Evolutionary conservation across 148 eudicot species (phyloP).

Genomic region (Drosera capensis): DNA sequence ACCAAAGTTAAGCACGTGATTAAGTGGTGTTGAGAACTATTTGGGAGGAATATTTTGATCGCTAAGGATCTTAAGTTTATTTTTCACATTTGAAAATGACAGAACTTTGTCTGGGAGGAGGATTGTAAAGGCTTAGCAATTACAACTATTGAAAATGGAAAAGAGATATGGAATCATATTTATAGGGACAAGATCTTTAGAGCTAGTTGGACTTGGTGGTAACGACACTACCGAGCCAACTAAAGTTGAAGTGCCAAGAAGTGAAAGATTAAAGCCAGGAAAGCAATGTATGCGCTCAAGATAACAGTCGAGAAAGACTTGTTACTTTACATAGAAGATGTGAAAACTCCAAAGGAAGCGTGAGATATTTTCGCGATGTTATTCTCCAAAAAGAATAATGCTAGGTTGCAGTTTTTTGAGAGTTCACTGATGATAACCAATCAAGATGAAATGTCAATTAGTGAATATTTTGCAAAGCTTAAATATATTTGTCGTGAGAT

Average conservation of each 20-base stretch:
- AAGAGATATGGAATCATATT: background rate
- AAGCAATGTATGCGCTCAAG: background rate
- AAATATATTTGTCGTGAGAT: background rate
- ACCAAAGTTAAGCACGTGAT: too few species aligned
- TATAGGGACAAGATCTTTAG: background rate
- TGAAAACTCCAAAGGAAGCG: slow-evolving; percentile 5
- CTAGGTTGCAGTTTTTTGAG: background rate
- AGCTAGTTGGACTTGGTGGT: background rate
- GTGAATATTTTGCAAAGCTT: too few species aligned
- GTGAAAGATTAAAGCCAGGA: slow-evolving; percentile 4
- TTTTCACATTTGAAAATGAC: too few species aligned
- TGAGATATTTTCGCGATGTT: background rate
- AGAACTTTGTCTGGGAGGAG: too few species aligned
- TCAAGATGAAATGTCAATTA: background rate
- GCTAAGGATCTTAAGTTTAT: too few species aligned
- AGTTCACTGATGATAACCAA: background rate
- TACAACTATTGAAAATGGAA: background rate
- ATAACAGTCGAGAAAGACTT: background rate
- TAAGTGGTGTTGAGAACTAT: too few species aligned
- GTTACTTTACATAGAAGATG: background rate
- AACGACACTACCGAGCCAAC: background rate
- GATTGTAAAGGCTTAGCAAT: background rate
- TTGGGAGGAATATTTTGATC: too few species aligned
- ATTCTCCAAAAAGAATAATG: background rate
- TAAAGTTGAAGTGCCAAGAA: background rate